Evolutionary conservation across 805 yeast genomes (phyloP).

Genomic region (Martiniozyma abietophila): DNA sequence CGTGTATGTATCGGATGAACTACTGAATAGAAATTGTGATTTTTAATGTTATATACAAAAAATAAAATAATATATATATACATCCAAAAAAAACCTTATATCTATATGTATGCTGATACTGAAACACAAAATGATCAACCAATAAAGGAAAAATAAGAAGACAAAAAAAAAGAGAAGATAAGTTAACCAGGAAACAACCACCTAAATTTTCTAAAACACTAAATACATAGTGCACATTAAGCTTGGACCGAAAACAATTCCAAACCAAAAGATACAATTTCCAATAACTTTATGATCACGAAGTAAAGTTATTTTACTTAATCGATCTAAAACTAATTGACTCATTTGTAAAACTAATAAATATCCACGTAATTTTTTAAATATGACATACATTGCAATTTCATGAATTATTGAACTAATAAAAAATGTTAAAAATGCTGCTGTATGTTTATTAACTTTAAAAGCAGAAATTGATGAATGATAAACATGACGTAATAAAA

Average conservation of each 20-base stretch:
- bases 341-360: slow-evolving; percentile 73
- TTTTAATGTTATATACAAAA: no score
- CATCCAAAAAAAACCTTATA: neutral
- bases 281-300: slow-evolving; percentile 53
- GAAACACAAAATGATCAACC: neutral
- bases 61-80: no score
- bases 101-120: no score
- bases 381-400: slow-evolving; percentile 82
- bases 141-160: neutral
- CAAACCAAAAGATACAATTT: slow-evolving; percentile 82
- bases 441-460: slow-evolving; percentile 51
- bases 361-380: slow-evolving; percentile 72
- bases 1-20: no score
- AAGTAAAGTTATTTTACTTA: slow-evolving; percentile 53
- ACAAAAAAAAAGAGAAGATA: neutral
- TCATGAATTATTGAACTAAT: slow-evolving; percentile 84
- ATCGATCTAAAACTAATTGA: slow-evolving; percentile 69
- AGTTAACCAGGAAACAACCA: no score
- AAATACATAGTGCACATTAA: slow-evolving; percentile 77
- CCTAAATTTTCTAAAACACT: slow-evolving; percentile 45
- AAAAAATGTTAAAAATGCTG: slow-evolving; percentile 70
- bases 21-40: no score
- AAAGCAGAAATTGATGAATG: slow-evolving; percentile 79
- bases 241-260: slow-evolving; percentile 85
- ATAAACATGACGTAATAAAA: slow-evolving; percentile 85